phyloP scores from a whole-genome alignment of 1,139 yeast genomes.

The Lipomyces yarrowii region DNA sequence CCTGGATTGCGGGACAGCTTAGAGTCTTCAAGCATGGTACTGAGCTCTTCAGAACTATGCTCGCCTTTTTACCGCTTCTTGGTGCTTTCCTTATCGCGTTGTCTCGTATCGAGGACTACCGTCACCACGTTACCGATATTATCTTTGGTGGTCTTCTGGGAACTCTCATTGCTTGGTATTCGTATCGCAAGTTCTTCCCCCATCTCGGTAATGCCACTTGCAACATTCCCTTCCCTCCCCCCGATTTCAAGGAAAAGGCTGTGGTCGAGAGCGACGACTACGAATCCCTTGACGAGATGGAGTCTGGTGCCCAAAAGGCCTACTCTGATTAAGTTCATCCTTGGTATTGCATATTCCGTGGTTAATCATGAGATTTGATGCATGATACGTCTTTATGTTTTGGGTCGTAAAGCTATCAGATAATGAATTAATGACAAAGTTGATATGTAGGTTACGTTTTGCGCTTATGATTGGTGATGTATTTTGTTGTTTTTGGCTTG shows the following conservation, averaged over 20 bases:
- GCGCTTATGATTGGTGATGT: neutral
- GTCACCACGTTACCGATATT: constrained; percentile 76
- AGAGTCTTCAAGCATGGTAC: constrained; percentile 45
- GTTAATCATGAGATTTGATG: neutral
- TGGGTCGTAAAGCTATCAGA: neutral
- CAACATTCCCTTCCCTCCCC: constrained; percentile 29
- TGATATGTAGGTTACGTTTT: neutral
- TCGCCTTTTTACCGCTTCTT: constrained; percentile 44
- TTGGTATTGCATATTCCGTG: neutral
- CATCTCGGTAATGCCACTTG: constrained; percentile 29
- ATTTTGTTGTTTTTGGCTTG: neutral
- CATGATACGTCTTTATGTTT: neutral
- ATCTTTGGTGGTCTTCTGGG: constrained; percentile 61
- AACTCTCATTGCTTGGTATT: constrained; percentile 49
- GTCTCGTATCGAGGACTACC: constrained; percentile 69
- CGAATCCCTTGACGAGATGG: constrained; percentile 31
- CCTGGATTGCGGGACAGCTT: constrained; percentile 67
- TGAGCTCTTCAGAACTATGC: constrained; percentile 38
- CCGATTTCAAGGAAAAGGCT: constrained; percentile 14
- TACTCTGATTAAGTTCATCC: constrained; percentile 17
- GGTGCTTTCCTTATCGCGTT: constrained; percentile 58
- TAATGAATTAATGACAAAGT: neutral
- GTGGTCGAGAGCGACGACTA: constrained; percentile 25
- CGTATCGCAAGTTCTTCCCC: constrained; percentile 49
- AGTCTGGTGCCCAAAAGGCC: constrained; percentile 22